Evolutionary conservation across 805 yeast genomes (phyloP).

Genomic region (Torulaspora delbrueckii): DNA sequence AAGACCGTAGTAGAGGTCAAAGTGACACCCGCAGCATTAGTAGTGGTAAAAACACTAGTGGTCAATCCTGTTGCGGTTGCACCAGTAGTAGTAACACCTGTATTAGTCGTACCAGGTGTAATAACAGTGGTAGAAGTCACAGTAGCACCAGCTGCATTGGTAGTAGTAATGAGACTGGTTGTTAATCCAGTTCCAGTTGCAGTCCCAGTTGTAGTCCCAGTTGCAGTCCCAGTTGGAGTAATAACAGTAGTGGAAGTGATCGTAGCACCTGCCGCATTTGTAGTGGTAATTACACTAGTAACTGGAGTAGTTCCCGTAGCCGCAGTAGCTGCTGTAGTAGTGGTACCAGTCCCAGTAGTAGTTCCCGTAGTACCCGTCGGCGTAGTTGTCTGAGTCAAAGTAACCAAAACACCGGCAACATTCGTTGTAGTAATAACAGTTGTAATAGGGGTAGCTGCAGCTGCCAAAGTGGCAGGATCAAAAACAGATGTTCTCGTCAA

Average conservation of each 20-base stretch:
- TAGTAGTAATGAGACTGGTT: conserved; percentile 11
- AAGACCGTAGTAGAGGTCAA: conserved; percentile 6
- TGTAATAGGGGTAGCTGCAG: conserved; percentile 9
- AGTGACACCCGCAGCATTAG: conserved; percentile 12
- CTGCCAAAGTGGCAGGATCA: conserved; percentile 17
- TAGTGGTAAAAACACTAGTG: conserved; percentile 11
- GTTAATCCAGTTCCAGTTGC: conserved; percentile 18
- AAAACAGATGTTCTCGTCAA: conserved; percentile 30
- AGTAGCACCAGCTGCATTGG: conserved; percentile 11
- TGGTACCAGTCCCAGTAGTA: conserved; percentile 20
- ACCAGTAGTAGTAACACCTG: background rate
- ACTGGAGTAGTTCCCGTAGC: conserved; percentile 14
- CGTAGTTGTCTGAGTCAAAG: conserved; percentile 22
- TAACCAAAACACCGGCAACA: conserved; percentile 24
- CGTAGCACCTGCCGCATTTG: conserved; percentile 33
- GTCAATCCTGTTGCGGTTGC: conserved; percentile 18
- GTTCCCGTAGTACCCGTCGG: conserved; percentile 28
- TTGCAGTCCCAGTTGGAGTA: conserved; percentile 25
- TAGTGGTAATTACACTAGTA: conserved; percentile 32
- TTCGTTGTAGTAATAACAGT: conserved; percentile 29
- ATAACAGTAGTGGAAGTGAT: conserved; percentile 18
- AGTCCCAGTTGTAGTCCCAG: conserved; percentile 23
- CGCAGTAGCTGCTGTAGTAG: conserved; percentile 24
- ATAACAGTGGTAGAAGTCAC: conserved; percentile 8
- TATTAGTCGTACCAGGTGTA: conserved; percentile 2